Percentiles rank a stretch among this genome's conserved stretches.
Conservation (phyloP, 2,329 filamentous ascomycete species). For the Aspergillus ustus region DNA sequence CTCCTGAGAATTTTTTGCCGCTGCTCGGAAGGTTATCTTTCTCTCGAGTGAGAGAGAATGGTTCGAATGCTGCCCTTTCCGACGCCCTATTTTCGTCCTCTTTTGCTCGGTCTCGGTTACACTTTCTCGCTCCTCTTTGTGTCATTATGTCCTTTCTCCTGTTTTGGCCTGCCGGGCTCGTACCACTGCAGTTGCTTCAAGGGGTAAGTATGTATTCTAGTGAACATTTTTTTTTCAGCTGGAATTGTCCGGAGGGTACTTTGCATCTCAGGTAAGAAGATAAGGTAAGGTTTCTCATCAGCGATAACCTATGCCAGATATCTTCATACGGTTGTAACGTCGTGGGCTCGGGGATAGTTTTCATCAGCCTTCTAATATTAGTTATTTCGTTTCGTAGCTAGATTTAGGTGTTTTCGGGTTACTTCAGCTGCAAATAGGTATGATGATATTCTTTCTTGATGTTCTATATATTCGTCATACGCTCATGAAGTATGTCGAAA, state of each 20-base stretch:
- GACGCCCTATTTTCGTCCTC: constrained; percentile 6
- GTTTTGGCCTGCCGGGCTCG: constrained; percentile 33
- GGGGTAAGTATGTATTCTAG: constrained; percentile 52
- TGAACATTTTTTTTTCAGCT: constrained; percentile 25
- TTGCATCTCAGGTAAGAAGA: constrained; percentile 47
- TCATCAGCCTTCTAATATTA: constrained; percentile 9
- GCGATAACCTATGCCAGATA: constrained; percentile 32
- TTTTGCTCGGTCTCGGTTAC: constrained; percentile 18
- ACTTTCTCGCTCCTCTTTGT: constrained; percentile 24
- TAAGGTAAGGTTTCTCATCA: constrained; percentile 45
- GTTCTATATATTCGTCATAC: constrained; percentile 38
- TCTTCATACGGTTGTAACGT: constrained; percentile 28
- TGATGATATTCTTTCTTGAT: constrained; percentile 33
- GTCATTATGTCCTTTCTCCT: constrained; percentile 31
- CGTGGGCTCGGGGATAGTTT: constrained; percentile 19
- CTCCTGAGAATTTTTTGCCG: constrained; percentile 1
- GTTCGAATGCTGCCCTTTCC: constrained; percentile 7
- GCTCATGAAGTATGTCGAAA: constrained; percentile 33
- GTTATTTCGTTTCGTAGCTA: constrained; percentile 2
- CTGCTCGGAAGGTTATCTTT: not conserved
- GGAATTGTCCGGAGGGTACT: constrained; percentile 25
- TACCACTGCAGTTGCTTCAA: constrained; percentile 24
- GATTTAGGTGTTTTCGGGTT: not conserved
- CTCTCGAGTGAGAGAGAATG: not conserved
- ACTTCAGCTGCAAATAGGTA: constrained; percentile 10